Evolutionary conservation across 257 asterid genomes (phyloP), one percentile per base, ranked within the genome.

Genomic region (Hygrophila difformis): DNA sequence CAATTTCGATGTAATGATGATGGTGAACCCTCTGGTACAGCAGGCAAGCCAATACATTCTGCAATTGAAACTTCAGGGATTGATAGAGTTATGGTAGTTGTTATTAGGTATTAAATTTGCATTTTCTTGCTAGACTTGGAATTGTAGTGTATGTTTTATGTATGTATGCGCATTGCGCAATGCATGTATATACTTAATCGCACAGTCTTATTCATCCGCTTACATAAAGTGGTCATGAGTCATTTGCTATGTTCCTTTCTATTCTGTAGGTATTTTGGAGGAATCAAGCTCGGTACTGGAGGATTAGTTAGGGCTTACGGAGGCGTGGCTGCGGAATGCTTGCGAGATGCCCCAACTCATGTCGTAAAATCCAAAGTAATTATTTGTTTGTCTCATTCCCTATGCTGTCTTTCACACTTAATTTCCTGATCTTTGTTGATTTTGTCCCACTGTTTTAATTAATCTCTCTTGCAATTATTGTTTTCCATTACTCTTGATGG

Each of bases 21-120:
- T n/a, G 94, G 96, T 0, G 98, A 89, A 57, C 98, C 98, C 37
- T 82, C 94, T 5, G 96, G 96, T 51, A 89, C 98, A 7, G 98
- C 96, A 62, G 98, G 98, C 39, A 89, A 85, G 72, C 96, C 98
- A 2, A 89, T 89, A 55, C 77, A 45, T 26, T 85, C 96, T 40
- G 94, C 94, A 28, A 82, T 89, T 46, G 84, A 44, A 15, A 77
- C 96, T 35, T 82, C 98, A 1, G 93, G 93, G 39, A 49, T 85
- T 51, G 98, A 89, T 67, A 73, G 92, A 77, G 78, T 85, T 51
- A 82, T 85, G 93, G 93, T 89, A 14, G 88, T 89, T 41, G 93
- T 89, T 11, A 79, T 82, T 62, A 82, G 96, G 97, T 78, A 60
- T 16, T n/a, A 17, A 15, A 39, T n/a, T n/a, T n/a, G n/a, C n/a